These are phyloP conservation scores for Peronospora farinosa DNA, from an alignment of 352 stramenopile species.

Conservation along the genomic window DNA sequence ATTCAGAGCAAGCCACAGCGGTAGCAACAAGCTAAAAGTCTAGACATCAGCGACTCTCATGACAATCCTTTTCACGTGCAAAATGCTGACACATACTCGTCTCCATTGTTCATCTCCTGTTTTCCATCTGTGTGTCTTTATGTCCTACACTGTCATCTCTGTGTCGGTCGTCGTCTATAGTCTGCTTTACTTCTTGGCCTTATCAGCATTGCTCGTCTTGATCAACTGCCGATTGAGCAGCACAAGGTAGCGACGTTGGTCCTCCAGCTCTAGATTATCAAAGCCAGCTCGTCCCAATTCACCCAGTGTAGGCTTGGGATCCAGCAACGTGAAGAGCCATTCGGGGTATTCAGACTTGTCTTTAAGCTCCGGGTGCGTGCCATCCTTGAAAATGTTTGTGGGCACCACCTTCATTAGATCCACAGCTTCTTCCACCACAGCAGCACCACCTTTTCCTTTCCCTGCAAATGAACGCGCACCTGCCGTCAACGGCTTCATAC, in stretches of 20 bases:
- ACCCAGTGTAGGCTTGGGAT: conserved; percentile 62
- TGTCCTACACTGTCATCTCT: conserved; percentile 5
- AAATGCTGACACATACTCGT: conserved; percentile 13
- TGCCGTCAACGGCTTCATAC: conserved; percentile 23
- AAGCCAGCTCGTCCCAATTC: conserved; percentile 77
- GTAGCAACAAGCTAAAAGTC: conserved; percentile 4
- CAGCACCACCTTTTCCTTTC: conserved; percentile 49
- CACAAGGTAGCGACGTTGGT: conserved; percentile 74
- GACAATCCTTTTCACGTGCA: background rate
- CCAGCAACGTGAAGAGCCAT: conserved; percentile 79
- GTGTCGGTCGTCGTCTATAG: conserved; percentile 12
- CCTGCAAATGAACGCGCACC: conserved; percentile 53
- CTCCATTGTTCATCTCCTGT: conserved; percentile 15
- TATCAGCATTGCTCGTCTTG: conserved; percentile 70
- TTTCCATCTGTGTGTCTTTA: conserved; percentile 4
- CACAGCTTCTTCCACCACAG: conserved; percentile 61
- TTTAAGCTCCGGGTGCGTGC: conserved; percentile 75
- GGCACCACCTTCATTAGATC: conserved; percentile 72
- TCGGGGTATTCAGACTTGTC: conserved; percentile 72
- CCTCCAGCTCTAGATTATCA: conserved; percentile 66
- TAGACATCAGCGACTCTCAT: conserved; percentile 1
- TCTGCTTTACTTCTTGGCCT: conserved; percentile 78
- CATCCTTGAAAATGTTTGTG: conserved; percentile 84
- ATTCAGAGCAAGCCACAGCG: conserved; percentile 5
- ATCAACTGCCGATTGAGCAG: conserved; percentile 65